Base-by-base conservation (phyloP, 768 basidiomycete genomes). In the Kwoniella dejecticola region DNA sequence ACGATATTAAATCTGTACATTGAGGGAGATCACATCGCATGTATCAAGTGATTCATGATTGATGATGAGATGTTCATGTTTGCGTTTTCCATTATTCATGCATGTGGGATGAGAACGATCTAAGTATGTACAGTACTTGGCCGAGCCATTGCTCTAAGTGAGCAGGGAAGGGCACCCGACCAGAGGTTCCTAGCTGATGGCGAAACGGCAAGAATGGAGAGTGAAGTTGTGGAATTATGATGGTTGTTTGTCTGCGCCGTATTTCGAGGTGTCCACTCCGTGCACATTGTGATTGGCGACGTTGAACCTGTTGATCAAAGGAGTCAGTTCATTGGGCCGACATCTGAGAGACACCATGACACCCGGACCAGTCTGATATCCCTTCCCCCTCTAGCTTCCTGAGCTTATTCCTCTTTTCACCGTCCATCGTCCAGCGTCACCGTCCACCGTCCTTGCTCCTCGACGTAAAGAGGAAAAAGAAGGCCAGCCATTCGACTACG, bases 201-300 rank as follows among this genome's bases (percentile, higher is more conserved):
- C 15, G 31, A 40, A 26, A 19, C 19, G 42, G 31, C 19, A 38
- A 48, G 29, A n/a, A 26, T 13, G 26, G 36, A 17, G 42, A 31
- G 3, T n/a, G 57, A 17, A 5, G 41, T 42, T 12, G 11, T 50
- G 27, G 2, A 50, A 7, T 49, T 68, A 72, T 67, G 62, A 72
- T 23, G 67, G 60, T 52, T 67, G 68, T 30, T 57, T 59, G 17
- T 64, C 46, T 30, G 48, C 48, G 19, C 48, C 48, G 70, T 95
- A 96, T 79, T 91, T 93, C 59, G 87, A 84, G 19, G 88, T 84
- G 71, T 94, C 89, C 8, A 87, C 86, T 2, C 92, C 92, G 74
- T 95, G 93, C 75, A 86, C 81, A 42, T 86, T 87, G 78, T 96
- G 93, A 78, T 94, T 89, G 70, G 94, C 93, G 49, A 97, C 82